Evolutionary conservation across 2,329 filamentous ascomycete genomes (phyloP).

Genomic region (Coleophoma eucalyptorum): DNA sequence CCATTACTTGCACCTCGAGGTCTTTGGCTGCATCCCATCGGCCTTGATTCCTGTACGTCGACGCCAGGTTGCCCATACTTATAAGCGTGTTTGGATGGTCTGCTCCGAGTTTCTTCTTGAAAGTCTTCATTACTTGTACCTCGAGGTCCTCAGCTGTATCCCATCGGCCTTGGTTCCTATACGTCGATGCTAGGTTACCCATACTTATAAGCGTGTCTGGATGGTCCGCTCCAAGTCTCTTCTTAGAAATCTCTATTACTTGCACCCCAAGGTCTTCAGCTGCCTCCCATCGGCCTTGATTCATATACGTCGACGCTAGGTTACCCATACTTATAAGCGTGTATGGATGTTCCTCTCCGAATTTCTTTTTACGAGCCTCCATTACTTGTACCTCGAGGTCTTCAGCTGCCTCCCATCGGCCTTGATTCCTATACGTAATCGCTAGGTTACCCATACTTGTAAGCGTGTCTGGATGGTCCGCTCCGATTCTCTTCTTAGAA

Average conservation of each 20-base stretch:
- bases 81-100: constrained; percentile 1
- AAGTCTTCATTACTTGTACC: not conserved
- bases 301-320: no score
- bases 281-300: not conserved
- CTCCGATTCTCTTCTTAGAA: no score
- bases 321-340: no score
- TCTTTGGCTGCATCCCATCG: not conserved
- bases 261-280: not conserved
- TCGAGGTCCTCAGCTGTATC: not conserved
- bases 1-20: not conserved
- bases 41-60: not conserved
- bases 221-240: constrained; percentile 2
- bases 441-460: no score
- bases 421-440: no score
- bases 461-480: no score
- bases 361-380: no score
- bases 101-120: constrained; percentile 2
- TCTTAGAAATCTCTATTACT: not conserved
- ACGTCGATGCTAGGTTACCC: constrained; percentile 6
- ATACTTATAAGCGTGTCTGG: constrained; percentile 3
- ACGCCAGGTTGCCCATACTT: constrained; percentile 7
- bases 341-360: no score
- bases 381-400: no score
- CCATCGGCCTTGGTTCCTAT: not conserved
- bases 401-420: no score